Evolutionary conservation across 495 filamentous ascomycete genomes (phyloP).

Genomic region (Podospora pseudocomata): DNA sequence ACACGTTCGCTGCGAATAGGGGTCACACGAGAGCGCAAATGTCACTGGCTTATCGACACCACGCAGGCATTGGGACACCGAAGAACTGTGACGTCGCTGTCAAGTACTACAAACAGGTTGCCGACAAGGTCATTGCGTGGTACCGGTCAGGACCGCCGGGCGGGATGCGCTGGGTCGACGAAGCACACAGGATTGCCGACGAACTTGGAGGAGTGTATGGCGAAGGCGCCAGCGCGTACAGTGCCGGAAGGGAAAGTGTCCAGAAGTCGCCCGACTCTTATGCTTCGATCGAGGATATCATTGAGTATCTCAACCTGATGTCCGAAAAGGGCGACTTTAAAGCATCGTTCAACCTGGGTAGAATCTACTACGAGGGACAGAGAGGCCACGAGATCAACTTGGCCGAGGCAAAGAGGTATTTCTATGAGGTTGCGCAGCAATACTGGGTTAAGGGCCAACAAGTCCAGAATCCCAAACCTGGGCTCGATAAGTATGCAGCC

Average conservation of each 20-base stretch:
- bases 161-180: conserved; percentile 67
- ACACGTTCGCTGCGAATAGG: conserved; percentile 85
- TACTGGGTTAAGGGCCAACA: conserved; percentile 71
- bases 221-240: conserved; percentile 86
- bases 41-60: conserved; percentile 85
- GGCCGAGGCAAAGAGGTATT: conserved; percentile 72
- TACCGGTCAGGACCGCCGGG: conserved; percentile 88
- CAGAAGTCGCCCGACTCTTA: conserved; percentile 66
- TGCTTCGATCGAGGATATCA: conserved; percentile 83
- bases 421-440: conserved; percentile 72
- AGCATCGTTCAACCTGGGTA: conserved; percentile 82
- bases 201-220: conserved; percentile 92
- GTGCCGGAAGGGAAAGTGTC: conserved; percentile 80
- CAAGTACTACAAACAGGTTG: conserved; percentile 86
- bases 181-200: conserved; percentile 79
- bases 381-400: conserved; percentile 70
- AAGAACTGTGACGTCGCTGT: conserved; percentile 82
- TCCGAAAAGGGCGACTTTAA: conserved; percentile 90
- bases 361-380: conserved; percentile 87
- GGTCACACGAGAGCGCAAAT: conserved; percentile 88
- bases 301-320: conserved; percentile 93
- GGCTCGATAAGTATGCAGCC: conserved; percentile 75
- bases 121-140: conserved; percentile 86
- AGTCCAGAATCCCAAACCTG: conserved; percentile 43
- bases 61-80: conserved; percentile 78